These are phyloP conservation scores for Xylaria polymorpha DNA, from an alignment of 2,329 filamentous ascomycete genomes.

Conservation along the genomic window DNA sequence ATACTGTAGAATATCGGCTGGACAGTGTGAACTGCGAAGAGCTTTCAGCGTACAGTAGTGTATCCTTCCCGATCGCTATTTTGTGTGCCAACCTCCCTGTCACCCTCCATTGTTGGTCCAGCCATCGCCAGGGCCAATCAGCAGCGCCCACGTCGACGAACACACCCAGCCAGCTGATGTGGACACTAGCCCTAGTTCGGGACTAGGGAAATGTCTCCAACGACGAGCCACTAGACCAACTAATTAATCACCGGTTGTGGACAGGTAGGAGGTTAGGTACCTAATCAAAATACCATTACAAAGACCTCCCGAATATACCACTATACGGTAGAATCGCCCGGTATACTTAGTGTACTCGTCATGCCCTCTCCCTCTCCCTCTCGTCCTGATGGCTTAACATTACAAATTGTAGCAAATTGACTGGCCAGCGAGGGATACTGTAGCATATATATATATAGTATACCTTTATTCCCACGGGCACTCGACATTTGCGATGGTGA, in stretches of 20 bases:
- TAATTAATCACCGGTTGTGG: conserved; percentile 45
- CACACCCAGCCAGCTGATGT: conserved; percentile 46
- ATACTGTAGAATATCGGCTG: conserved; percentile 21
- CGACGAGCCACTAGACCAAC: conserved; percentile 40
- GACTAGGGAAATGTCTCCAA: conserved; percentile 44
- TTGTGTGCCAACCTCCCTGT: conserved; percentile 48
- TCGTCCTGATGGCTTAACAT: conserved; percentile 19
- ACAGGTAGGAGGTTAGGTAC: conserved; percentile 13
- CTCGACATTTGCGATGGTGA: conserved; percentile 6
- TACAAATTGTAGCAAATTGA: conserved; percentile 34
- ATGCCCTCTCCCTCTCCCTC: not conserved
- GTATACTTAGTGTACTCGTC: not conserved
- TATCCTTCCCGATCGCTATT: conserved; percentile 41
- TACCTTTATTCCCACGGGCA: conserved; percentile 15
- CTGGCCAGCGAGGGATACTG: not conserved
- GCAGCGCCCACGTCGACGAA: conserved; percentile 50
- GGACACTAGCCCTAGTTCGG: conserved; percentile 41
- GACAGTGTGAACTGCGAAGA: conserved; percentile 38
- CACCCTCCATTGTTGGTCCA: conserved; percentile 45
- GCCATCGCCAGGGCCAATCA: conserved; percentile 49
- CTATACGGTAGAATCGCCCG: not conserved
- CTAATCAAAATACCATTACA: conserved; percentile 17
- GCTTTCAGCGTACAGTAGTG: conserved; percentile 34
- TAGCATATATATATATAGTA: not conserved
- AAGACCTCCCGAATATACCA: conserved; percentile 7